Base-by-base conservation (phyloP, 2,329 filamentous ascomycete genomes). In the Sporothrix luriei region DNA sequence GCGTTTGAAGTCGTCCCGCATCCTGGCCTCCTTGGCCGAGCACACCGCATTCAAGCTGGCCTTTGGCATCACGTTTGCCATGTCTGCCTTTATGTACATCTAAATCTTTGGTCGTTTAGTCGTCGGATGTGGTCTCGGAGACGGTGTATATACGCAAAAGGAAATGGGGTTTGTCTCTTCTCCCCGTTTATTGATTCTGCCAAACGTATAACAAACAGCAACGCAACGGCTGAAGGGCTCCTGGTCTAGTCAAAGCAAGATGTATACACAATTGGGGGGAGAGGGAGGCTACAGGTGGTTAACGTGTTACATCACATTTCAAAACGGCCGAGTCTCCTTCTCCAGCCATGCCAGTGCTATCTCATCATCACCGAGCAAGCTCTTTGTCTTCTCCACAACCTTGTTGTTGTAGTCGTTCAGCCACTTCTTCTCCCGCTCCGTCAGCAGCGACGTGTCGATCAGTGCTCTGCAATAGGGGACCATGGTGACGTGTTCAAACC, bases 401-500 rank as follows among this genome's bases (percentile, higher is more conserved):
- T 95, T 90, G 46, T 84, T 81, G 78, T 97, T 91, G 78, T 97
- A 97, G 54, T 88, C 84, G 76, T 98, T 97, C 74, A 99, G 81
- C 92, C 94, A 99, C 71, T 86, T 80, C 81, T 90, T 91, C 82
- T 99, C 95, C 14, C 82, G 84, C 4, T 84, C 82, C 0, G 89
- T 93, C 74, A 99, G 81, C 46, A 97, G 82, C 66, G 78, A 83
- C 68, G 85, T 82, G 75, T 98, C 91, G 73, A 97, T 93, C 73
- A 99, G 82, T 72, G 93, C 97, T 72, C 89, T 87, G 81, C 94
- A 97, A 80, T 97, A 93, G 0, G 95, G 95, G 21, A 94, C 93
- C 93, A 99, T 93, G 0, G 95, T 99, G 73, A 98, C 93, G 79
- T 97, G 92, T 82, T 99, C 94, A 75, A 99, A 99, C 3, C 94